These are phyloP conservation scores for Taphrina populina DNA, from an alignment of 1,139 yeast species.

Conservation along the genomic window DNA sequence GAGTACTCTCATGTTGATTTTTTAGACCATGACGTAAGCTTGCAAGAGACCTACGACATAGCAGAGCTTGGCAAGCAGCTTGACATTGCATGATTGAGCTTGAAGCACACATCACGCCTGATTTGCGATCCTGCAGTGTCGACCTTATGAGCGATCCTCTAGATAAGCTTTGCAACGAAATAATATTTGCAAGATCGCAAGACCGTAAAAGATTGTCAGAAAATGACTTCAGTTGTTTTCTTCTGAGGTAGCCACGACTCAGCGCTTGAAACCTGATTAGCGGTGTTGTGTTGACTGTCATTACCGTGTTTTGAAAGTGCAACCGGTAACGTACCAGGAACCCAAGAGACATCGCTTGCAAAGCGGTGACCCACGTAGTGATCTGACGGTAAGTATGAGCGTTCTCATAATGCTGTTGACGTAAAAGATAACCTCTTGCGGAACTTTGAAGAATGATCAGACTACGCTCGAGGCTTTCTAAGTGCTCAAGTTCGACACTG, in stretches of 20 bases:
- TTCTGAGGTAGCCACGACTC: not conserved
- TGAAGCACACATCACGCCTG: no score
- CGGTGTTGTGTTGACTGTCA: slow-evolving; percentile 5
- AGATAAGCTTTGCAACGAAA: not conserved
- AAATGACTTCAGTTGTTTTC: not conserved
- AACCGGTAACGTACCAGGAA: slow-evolving; percentile 2
- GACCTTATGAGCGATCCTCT: slow-evolving; percentile 10
- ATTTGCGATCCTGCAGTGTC: no score
- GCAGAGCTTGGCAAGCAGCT: not conserved
- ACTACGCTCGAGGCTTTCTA: slow-evolving; percentile 7
- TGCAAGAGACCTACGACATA: not conserved
- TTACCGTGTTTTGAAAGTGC: not conserved
- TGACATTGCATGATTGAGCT: not conserved
- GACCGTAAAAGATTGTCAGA: not conserved
- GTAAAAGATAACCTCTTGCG: slow-evolving; percentile 43
- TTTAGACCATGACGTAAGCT: not conserved
- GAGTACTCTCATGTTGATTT: not conserved
- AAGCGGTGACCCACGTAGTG: slow-evolving; percentile 38
- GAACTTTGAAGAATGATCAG: slow-evolving; percentile 44
- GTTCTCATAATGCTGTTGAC: slow-evolving; percentile 39
- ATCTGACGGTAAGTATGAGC: slow-evolving; percentile 33
- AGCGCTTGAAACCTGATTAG: slow-evolving; percentile 4
- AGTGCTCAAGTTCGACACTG: not conserved
- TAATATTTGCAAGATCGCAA: not conserved
- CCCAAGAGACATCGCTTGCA: slow-evolving; percentile 48